Base-by-base conservation (phyloP, 805 yeast genomes). In the Cyberlindnera petersonii region DNA sequence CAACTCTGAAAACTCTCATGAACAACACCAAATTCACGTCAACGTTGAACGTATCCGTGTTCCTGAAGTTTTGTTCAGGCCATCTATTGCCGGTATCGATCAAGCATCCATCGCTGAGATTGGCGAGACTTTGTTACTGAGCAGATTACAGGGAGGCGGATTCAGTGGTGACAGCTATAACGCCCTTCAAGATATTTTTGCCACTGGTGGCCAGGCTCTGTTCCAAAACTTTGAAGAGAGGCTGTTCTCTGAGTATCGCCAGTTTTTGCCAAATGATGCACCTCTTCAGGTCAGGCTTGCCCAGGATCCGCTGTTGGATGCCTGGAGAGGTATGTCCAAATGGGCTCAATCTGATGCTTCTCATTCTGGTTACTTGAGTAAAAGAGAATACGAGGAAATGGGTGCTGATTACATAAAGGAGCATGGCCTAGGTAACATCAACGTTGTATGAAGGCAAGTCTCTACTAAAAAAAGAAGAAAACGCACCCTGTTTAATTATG, bases 271-370 rank as follows among this genome's bases (percentile, higher is more conserved):
- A 0, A 71, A 70, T 2, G 82, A 75, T 2, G 64, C 83, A 0
- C 72, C 75, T 0, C 62, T 89, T 24, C 63, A 68, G 5, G 82
- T 89, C 1, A 65, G 82, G 39, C 55, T 63, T 14, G 93, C 96
- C 0, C 48, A 60, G 3, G 79, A 86, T 57, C 91, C 96, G 2
- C 49, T 75, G 1, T 54, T 75, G 22, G 98, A 91, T 60, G 77
- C 97, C 1, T 93, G 98, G 98, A 80, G 70, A 53, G 98, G 98
- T 21, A 88, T 93, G 95, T 79, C 86, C 10, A 73, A 74, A 52
- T 86, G 95, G 85, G 67, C 89, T 6, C 51, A 52, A 3, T 68
- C 72, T 17, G 69, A 62, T 1, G 76, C 69, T 14, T 69, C 72
- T 26, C 51, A 66, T 20, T 49, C 63, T 2, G 64, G 75, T 9